A percentile compares a stretch with the other conserved stretches of the same genome.
Evolutionary conservation across 139 green algal genomes (phyloP).

Genomic region (Chlamydomonas schloesseri): DNA sequence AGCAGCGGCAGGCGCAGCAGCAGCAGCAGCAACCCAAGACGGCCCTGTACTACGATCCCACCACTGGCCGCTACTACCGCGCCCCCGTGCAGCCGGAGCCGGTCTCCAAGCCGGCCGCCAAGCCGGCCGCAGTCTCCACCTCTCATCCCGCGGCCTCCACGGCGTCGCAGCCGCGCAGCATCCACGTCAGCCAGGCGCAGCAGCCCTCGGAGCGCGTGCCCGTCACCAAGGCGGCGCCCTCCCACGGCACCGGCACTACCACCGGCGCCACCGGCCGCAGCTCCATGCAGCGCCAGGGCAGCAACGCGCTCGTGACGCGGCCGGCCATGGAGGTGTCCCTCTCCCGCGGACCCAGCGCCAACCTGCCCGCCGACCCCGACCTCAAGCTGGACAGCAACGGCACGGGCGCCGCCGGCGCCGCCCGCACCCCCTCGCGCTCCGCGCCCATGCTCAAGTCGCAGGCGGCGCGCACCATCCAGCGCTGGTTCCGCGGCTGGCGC

Average conservation of each 20-base stretch:
- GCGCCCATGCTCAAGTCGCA: background rate
- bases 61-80: background rate
- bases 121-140: background rate
- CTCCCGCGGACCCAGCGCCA: background rate
- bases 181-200: background rate
- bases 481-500: slow-evolving; percentile 16
- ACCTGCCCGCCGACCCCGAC: background rate
- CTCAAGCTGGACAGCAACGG: background rate
- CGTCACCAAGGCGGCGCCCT: too few species aligned
- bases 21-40: slow-evolving; percentile 3
- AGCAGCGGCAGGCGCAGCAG: background rate
- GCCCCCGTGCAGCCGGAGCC: background rate
- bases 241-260: background rate
- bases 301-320: slow-evolving; percentile 10
- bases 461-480: slow-evolving; percentile 36
- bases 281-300: slow-evolving; percentile 14
- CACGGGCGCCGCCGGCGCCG: background rate
- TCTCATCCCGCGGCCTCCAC: background rate
- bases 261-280: background rate
- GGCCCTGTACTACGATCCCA: background rate
- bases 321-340: slow-evolving; percentile 18
- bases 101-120: background rate
- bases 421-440: background rate
- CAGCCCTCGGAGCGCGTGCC: background rate
- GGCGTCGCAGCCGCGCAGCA: background rate